phyloP scores from a whole-genome alignment of 2,329 filamentous ascomycete genomes.

The Paracoccidioides brasiliensis region DNA sequence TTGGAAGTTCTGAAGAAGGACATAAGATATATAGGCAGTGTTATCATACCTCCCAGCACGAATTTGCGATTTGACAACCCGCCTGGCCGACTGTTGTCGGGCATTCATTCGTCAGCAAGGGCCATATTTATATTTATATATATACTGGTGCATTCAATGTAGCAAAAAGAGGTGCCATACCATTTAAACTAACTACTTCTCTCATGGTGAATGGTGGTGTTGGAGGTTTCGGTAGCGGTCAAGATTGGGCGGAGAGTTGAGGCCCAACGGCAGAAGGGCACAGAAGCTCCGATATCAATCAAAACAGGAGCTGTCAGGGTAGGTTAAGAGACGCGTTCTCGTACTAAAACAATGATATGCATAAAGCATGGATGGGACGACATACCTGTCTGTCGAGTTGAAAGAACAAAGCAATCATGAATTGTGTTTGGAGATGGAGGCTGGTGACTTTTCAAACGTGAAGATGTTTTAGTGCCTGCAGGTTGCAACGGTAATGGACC shows the following conservation, averaged over 20 bases:
- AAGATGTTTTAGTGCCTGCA: too few relatives aligned
- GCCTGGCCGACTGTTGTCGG: slow-evolving; percentile 79
- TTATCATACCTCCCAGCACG: slow-evolving; percentile 95
- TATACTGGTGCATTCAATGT: background rate
- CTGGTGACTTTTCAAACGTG: too few relatives aligned
- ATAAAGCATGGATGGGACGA: background rate
- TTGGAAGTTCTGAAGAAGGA: background rate
- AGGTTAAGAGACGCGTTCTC: background rate
- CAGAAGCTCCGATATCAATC: background rate
- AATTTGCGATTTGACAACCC: slow-evolving; percentile 99
- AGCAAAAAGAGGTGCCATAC: slow-evolving; percentile 41
- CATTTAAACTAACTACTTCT: slow-evolving; percentile 99
- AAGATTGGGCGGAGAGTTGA: background rate
- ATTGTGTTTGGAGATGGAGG: too few relatives aligned
- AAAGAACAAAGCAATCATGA: background rate
- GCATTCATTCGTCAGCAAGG: slow-evolving; percentile 24
- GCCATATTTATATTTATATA: background rate
- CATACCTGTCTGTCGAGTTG: background rate
- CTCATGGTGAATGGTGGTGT: slow-evolving; percentile 56
- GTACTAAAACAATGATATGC: background rate
- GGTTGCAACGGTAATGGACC: too few relatives aligned
- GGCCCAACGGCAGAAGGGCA: background rate
- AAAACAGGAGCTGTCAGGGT: background rate
- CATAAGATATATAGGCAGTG: background rate
- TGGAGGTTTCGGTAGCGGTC: background rate